Evolutionary conservation across 2,329 filamentous ascomycete species (phyloP).

Genomic region (Botrytis pseudocinerea): DNA sequence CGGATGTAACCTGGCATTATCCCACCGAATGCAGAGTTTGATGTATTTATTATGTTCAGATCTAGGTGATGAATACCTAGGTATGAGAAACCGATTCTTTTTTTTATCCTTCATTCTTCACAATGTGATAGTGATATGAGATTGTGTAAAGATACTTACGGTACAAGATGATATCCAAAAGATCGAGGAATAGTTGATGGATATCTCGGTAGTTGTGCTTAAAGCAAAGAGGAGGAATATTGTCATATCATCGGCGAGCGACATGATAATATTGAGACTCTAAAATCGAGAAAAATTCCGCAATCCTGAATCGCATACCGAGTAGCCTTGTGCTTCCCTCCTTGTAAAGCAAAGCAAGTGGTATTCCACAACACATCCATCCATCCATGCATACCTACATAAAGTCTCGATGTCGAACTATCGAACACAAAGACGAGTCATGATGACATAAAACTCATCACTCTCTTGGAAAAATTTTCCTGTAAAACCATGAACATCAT

Average conservation of each 20-base stretch:
- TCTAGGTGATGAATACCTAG: too few relatives aligned
- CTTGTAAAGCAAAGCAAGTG: not conserved
- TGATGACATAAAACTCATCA: not conserved
- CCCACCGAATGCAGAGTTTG: not conserved
- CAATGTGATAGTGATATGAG: not conserved
- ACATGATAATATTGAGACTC: not conserved
- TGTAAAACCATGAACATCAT: not conserved
- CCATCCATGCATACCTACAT: not conserved
- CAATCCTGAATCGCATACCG: not conserved
- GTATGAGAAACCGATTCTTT: not conserved
- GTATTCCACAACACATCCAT: not conserved
- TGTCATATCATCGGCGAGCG: not conserved
- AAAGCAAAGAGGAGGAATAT: not conserved
- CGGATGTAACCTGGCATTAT: not conserved
- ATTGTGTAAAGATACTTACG: not conserved
- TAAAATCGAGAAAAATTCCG: not conserved
- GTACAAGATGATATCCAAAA: not conserved
- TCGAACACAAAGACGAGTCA: not conserved
- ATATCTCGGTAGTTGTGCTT: not conserved
- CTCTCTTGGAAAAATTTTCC: not conserved
- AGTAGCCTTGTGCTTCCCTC: not conserved
- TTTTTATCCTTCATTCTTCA: not conserved
- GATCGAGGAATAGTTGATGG: too few relatives aligned
- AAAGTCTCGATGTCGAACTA: not conserved
- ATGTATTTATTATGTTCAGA: too few relatives aligned